Evolutionary conservation across 208 protist genomes (phyloP).

Genomic region (Trypanosoma vivax): DNA sequence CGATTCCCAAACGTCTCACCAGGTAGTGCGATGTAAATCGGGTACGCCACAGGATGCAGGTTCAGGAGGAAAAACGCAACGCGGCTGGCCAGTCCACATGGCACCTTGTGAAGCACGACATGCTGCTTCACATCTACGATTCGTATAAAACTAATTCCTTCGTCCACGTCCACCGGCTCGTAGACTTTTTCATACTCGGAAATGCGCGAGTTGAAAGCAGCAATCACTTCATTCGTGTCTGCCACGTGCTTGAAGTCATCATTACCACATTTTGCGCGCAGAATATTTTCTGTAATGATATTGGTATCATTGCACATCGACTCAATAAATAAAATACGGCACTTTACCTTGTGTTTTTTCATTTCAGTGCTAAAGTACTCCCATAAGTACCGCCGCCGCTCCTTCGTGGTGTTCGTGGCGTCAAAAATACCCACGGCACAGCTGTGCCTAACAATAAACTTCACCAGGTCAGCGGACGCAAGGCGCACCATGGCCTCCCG

Average conservation of each 20-base stretch:
- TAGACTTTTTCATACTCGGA: conserved; percentile 87
- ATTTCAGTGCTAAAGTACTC: conserved; percentile 53
- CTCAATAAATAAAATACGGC: conserved; percentile 87
- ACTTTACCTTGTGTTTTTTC: conserved; percentile 32
- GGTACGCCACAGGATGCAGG: conserved; percentile 79
- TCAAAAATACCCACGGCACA: conserved; percentile 87
- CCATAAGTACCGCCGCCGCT: conserved; percentile 52
- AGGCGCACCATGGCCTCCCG: conserved; percentile 84
- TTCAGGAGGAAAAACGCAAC: conserved; percentile 88
- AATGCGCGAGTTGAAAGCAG: conserved; percentile 75
- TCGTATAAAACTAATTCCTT: conserved; percentile 76
- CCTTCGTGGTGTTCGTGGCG: conserved; percentile 86
- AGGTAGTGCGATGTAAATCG: conserved; percentile 77
- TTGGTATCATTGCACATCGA: conserved; percentile 86
- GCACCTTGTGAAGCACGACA: conserved; percentile 72
- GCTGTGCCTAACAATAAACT: conserved; percentile 62
- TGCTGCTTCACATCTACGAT: conserved; percentile 88
- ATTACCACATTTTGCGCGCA: conserved; percentile 85
- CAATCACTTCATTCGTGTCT: conserved; percentile 72
- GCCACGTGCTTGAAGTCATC: conserved; percentile 84
- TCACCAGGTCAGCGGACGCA: conserved; percentile 71
- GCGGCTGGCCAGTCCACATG: conserved; percentile 59
- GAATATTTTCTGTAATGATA: conserved; percentile 86
- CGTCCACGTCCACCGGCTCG: conserved; percentile 59
- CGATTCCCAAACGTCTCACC: conserved; percentile 70